Evolutionary conservation across 2,329 filamentous ascomycete genomes (phyloP), one percentile per base, ranked within the genome.

Genomic region (Tolypocladium sp.): DNA sequence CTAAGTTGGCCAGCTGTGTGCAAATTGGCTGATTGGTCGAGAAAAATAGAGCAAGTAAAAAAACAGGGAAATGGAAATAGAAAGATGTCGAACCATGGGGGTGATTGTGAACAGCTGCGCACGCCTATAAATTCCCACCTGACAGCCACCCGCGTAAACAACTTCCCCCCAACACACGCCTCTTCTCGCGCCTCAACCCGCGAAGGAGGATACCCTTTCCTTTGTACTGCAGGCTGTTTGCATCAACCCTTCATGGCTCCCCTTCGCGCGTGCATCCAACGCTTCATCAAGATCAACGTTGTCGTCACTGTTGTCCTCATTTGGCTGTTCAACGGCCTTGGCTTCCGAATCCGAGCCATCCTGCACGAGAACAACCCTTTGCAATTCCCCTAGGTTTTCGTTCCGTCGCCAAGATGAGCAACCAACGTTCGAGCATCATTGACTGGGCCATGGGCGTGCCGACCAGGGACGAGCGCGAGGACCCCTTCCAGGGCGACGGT

Each of bases 361-460:
- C n/a, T 46, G 2, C n/a, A 25, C 44, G 9, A 27, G 9, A 46
- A 25, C n/a, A 5, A 15, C n/a, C 10, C n/a, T 4, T 6, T 38
- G n/a, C 35, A 40, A 9, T 4, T 27, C 15, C 12, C 20, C n/a
- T 12, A 9, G 13, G 4, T 2, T 38, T 55, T 40, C 20, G 2
- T 15, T 20, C 49, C 10, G n/a, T 12, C 17, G 15, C 12, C 33
- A 56, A 10, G 5, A 44, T 20, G 25, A 25, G 2, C 17, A 30
- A 35, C 38, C 57, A 49, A 22, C 40, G 40, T 15, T 41, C 22
- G 7, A 40, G 53, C 2, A 56, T 60, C 53, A n/a, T 58, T 8
- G 65, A 66, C 1, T 76, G 73, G 73, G 67, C 73, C 5, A 64
- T 65, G 35, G 69, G 68, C 15, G 69, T 76, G 27, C 73, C 73